Percentiles rank a stretch among this genome's conserved stretches.
Evolutionary conservation across 1,139 yeast genomes (phyloP).

Genomic region (Kurtzmaniella quercitrusa): DNA sequence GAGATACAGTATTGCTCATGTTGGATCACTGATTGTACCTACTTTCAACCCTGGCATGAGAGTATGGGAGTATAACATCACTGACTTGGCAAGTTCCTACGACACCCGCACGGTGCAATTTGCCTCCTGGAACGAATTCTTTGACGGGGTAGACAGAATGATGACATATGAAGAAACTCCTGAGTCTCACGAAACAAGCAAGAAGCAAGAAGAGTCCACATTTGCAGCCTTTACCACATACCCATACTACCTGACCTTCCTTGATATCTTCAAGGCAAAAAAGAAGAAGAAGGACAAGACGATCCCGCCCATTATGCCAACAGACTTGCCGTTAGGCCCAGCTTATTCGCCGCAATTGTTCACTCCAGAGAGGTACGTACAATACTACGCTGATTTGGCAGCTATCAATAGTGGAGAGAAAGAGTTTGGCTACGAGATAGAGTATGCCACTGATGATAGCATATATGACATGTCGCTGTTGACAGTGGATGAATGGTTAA

Average conservation of each 20-base stretch:
- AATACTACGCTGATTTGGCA: constrained; percentile 63
- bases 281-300: constrained; percentile 51
- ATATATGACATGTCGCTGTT: constrained; percentile 53
- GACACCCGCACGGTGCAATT: constrained; percentile 9
- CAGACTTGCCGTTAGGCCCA: constrained; percentile 57
- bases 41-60: constrained; percentile 80
- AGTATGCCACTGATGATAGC: constrained; percentile 61
- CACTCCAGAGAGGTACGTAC: constrained; percentile 68
- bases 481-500: constrained; percentile 57
- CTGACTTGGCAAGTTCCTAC: constrained; percentile 37
- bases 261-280: constrained; percentile 11
- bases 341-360: constrained; percentile 68
- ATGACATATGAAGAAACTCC: constrained; percentile 21
- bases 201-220: constrained; percentile 4
- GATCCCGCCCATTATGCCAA: constrained; percentile 63
- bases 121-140: constrained; percentile 55
- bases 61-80: constrained; percentile 80
- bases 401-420: constrained; percentile 44
- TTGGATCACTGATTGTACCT: constrained; percentile 76
- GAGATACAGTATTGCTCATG: constrained; percentile 65
- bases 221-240: neutral
- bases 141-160: constrained; percentile 38
- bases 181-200: constrained; percentile 12
- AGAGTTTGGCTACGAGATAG: constrained; percentile 55
- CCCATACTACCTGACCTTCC: constrained; percentile 2